Conservation (phyloP, 352 stramenopile species). For the Blastocystis sp. region DNA sequence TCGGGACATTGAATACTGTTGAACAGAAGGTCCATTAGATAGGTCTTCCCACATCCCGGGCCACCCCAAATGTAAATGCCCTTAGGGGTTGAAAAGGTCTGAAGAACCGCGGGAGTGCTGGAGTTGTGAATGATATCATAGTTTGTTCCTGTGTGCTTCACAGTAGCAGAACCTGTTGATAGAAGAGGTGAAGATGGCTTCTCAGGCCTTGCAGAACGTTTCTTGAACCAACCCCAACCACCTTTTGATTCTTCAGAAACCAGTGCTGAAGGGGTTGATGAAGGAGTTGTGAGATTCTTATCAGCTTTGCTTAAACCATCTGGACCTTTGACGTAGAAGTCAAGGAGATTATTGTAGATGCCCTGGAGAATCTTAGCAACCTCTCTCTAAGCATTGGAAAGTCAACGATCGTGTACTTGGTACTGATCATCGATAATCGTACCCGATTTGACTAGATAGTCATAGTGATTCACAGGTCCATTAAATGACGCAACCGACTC, state of each 20-base stretch:
- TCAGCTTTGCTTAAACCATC: background rate
- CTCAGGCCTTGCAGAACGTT: background rate
- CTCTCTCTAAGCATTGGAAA: background rate
- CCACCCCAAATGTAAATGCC: constrained; percentile 87
- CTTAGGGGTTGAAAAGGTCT: constrained; percentile 68
- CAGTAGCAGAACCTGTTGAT: background rate
- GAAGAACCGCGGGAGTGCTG: background rate
- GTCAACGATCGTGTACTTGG: background rate
- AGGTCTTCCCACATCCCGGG: constrained; percentile 88
- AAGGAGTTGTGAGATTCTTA: background rate
- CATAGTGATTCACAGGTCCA: constrained; percentile 55
- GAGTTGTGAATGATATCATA: constrained; percentile 44
- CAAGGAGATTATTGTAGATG: constrained; percentile 47
- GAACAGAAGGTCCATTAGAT: constrained; percentile 91
- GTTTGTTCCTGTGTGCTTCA: constrained; percentile 55
- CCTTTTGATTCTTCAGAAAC: background rate
- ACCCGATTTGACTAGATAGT: constrained; percentile 30
- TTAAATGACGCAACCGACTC: constrained; percentile 45
- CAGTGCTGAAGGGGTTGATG: background rate
- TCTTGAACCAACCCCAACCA: constrained; percentile 52
- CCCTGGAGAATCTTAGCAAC: constrained; percentile 54
- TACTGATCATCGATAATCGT: constrained; percentile 42
- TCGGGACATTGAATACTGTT: constrained; percentile 66
- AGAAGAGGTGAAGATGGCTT: background rate
- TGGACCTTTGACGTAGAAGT: constrained; percentile 16